Percentiles rank a stretch among this genome's conserved stretches.
Evolutionary conservation across 306 rosid genomes (phyloP).

Genomic region (Astragalus membranaceus): DNA sequence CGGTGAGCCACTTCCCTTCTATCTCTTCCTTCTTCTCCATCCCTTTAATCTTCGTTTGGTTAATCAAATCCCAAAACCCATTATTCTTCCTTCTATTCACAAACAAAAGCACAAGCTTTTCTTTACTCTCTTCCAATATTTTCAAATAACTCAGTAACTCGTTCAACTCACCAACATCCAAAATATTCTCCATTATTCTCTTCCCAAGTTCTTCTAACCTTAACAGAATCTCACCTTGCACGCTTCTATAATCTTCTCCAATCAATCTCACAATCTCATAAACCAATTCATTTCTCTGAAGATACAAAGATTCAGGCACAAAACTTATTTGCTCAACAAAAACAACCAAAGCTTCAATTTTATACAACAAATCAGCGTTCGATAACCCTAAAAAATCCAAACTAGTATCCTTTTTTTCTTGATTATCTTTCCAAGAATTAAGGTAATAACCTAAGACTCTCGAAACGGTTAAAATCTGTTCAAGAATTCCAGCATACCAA

Average conservation of each 20-base stretch:
- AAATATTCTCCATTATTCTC: slow-evolving; percentile 22
- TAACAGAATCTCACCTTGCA: slow-evolving; percentile 42
- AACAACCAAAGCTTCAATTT: slow-evolving; percentile 40
- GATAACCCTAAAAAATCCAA: background rate
- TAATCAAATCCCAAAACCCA: slow-evolving; percentile 59
- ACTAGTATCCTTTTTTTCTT: background rate
- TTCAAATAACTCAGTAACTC: slow-evolving; percentile 29
- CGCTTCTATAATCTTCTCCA: slow-evolving; percentile 56
- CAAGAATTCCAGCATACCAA: slow-evolving; percentile 60
- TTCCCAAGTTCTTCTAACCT: slow-evolving; percentile 35
- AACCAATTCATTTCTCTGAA: slow-evolving; percentile 53
- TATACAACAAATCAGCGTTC: slow-evolving; percentile 36
- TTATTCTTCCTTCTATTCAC: slow-evolving; percentile 43
- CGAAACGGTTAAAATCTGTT: slow-evolving; percentile 42
- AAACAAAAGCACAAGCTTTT: slow-evolving; percentile 47
- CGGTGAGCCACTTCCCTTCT: slow-evolving; percentile 41
- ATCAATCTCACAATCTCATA: slow-evolving; percentile 54
- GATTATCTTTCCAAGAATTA: background rate
- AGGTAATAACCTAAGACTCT: slow-evolving; percentile 44
- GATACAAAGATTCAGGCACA: slow-evolving; percentile 45
- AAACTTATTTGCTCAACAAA: slow-evolving; percentile 40
- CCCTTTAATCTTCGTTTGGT: slow-evolving; percentile 19
- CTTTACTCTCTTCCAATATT: slow-evolving; percentile 38
- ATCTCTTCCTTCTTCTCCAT: slow-evolving; percentile 31
- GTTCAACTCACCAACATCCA: slow-evolving; percentile 46